These are phyloP conservation scores for Vigna mungo DNA, from an alignment of 306 rosid species.

Conservation along the genomic window DNA sequence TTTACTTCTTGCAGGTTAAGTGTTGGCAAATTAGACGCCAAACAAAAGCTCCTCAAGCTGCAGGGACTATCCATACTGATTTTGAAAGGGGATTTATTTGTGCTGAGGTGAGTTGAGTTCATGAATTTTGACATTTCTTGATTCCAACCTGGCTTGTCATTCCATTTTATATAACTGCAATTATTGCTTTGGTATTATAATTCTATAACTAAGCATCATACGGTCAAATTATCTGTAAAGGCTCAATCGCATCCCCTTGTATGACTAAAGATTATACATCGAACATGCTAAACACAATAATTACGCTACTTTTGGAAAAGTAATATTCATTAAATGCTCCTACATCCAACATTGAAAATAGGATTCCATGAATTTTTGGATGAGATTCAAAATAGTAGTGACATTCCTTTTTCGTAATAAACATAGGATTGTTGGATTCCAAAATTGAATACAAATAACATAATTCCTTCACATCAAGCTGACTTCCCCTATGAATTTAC, in stretches of 20 bases:
- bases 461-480: not conserved
- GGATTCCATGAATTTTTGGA: not conserved
- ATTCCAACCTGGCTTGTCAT: constrained; percentile 3
- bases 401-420: not conserved
- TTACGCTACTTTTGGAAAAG: not conserved
- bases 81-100: constrained; percentile 96
- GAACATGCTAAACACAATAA: not conserved
- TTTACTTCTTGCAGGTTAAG: constrained; percentile 73
- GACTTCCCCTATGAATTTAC: constrained; percentile 14
- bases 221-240: not conserved
- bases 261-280: not conserved
- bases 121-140: constrained; percentile 29
- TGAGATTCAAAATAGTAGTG: not conserved
- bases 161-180: constrained; percentile 11
- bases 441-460: too few species aligned
- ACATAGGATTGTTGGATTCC: not conserved
- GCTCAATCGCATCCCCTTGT: not conserved
- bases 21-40: constrained; percentile 99
- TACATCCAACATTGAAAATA: not conserved
- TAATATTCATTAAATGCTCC: not conserved
- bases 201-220: too few species aligned
- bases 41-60: constrained; percentile 98
- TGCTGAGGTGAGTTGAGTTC: constrained; percentile 81
- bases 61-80: constrained; percentile 97
- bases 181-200: not conserved